Percentiles rank a stretch among this genome's conserved stretches.
These are phyloP conservation scores for Apiotrichum gracile DNA, from an alignment of 1,284 basidiomycete species.

Conservation along the genomic window DNA sequence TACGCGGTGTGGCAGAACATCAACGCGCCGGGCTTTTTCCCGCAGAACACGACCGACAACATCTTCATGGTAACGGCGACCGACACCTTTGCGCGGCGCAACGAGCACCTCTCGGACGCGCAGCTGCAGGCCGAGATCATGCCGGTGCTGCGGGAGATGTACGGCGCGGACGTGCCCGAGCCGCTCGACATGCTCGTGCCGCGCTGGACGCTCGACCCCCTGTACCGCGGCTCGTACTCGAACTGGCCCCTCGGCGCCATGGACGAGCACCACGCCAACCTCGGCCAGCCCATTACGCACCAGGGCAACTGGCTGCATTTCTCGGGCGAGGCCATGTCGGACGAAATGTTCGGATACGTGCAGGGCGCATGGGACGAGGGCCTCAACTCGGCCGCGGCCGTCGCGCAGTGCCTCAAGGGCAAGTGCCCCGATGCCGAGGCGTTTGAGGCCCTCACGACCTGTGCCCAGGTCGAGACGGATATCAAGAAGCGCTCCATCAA, in stretches of 20 bases:
- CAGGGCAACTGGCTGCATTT: constrained; percentile 13
- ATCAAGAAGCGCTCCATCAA: background rate
- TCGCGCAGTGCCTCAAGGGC: constrained; percentile 6
- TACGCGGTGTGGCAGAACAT: constrained; percentile 67
- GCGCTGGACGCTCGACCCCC: constrained; percentile 55
- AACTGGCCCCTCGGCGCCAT: constrained; percentile 55
- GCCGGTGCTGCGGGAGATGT: constrained; percentile 56
- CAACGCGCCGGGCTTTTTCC: constrained; percentile 57
- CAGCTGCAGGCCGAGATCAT: constrained; percentile 56
- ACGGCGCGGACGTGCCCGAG: constrained; percentile 52
- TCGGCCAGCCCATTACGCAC: constrained; percentile 13
- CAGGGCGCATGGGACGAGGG: constrained; percentile 20
- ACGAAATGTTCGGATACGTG: constrained; percentile 17
- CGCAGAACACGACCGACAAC: constrained; percentile 40
- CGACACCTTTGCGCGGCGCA: constrained; percentile 51
- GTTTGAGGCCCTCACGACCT: constrained; percentile 7
- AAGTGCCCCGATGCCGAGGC: constrained; percentile 1
- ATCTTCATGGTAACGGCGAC: constrained; percentile 63
- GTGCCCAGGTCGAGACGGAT: constrained; percentile 5
- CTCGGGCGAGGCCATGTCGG: constrained; percentile 14
- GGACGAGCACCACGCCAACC: constrained; percentile 23
- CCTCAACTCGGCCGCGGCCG: background rate
- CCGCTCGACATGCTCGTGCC: constrained; percentile 57
- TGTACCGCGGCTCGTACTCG: constrained; percentile 62
- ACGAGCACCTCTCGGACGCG: constrained; percentile 53